Evolutionary conservation across 176 grass and related monocot genomes (phyloP).

Genomic region (Thinopyrum elongatum): DNA sequence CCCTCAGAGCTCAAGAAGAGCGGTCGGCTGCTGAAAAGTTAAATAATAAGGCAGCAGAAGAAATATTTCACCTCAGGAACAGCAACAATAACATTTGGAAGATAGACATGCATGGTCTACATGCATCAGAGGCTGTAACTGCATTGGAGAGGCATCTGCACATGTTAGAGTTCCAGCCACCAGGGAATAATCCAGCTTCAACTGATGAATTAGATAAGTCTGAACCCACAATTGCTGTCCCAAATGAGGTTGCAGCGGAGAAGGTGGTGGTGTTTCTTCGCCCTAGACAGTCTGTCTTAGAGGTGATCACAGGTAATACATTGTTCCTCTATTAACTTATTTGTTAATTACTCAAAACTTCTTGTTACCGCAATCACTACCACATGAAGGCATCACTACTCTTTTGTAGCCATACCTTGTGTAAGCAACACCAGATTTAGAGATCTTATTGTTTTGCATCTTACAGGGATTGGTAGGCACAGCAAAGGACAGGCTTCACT

Average conservation of each 20-base stretch:
- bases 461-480: slow-evolving; percentile 87
- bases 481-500: slow-evolving; percentile 87
- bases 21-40: slow-evolving; percentile 57
- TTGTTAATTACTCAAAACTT: background rate
- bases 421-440: background rate
- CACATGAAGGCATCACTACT: background rate
- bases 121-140: slow-evolving; percentile 78
- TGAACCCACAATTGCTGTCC: slow-evolving; percentile 8
- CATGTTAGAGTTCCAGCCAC: slow-evolving; percentile 51
- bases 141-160: slow-evolving; percentile 58
- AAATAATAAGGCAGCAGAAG: slow-evolving; percentile 68
- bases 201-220: slow-evolving; percentile 26
- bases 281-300: slow-evolving; percentile 53
- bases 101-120: slow-evolving; percentile 83
- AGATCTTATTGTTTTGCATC: slow-evolving; percentile 12
- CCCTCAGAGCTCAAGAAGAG: slow-evolving; percentile 61
- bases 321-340: background rate
- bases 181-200: slow-evolving; percentile 28
- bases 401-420: background rate
- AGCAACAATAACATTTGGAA: slow-evolving; percentile 61
- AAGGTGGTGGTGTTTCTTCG: slow-evolving; percentile 34
- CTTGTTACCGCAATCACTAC: background rate
- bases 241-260: slow-evolving; percentile 10
- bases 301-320: slow-evolving; percentile 78
- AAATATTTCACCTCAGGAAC: slow-evolving; percentile 77